Conservation (phyloP, 1,284 basidiomycete genomes). For the Ustilago curta region DNA sequence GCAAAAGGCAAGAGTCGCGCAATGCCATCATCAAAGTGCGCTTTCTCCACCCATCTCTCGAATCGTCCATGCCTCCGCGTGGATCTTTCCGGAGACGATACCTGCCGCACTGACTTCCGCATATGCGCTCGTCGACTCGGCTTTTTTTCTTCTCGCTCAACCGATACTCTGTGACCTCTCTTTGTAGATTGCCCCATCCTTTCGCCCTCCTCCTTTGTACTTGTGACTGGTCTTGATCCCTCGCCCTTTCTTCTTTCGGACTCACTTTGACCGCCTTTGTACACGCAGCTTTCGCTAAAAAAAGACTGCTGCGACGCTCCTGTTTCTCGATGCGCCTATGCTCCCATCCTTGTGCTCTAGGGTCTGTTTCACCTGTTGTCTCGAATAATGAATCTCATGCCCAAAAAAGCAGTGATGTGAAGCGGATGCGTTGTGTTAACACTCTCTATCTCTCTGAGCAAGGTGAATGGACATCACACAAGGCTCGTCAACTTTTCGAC, state of each 20-base stretch:
- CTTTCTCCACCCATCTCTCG: slow-evolving; percentile 33
- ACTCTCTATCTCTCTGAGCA: too few relatives aligned
- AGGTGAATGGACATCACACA: too few relatives aligned
- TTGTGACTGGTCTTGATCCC: neutral
- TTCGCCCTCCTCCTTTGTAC: neutral
- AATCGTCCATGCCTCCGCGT: neutral
- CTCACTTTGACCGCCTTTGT: neutral
- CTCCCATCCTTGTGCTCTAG: neutral
- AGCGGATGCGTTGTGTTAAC: too few relatives aligned
- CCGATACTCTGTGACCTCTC: slow-evolving; percentile 4
- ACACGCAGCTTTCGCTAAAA: neutral
- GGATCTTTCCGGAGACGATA: slow-evolving; percentile 33
- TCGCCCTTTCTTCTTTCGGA: slow-evolving; percentile 1
- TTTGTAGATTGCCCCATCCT: slow-evolving; percentile 8
- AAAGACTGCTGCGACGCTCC: neutral
- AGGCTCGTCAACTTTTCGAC: too few relatives aligned
- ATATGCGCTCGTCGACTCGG: neutral
- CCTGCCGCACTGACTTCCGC: slow-evolving; percentile 19
- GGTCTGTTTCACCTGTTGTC: slow-evolving; percentile 9
- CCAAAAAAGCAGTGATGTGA: too few relatives aligned
- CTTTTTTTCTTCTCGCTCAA: slow-evolving; percentile 33
- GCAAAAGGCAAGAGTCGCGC: neutral
- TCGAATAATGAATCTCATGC: neutral
- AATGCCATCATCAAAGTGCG: neutral
- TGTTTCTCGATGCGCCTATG: neutral